These are phyloP conservation scores for Cytospora piceicola DNA, from an alignment of 2,329 filamentous ascomycete genomes.

Conservation along the genomic window DNA sequence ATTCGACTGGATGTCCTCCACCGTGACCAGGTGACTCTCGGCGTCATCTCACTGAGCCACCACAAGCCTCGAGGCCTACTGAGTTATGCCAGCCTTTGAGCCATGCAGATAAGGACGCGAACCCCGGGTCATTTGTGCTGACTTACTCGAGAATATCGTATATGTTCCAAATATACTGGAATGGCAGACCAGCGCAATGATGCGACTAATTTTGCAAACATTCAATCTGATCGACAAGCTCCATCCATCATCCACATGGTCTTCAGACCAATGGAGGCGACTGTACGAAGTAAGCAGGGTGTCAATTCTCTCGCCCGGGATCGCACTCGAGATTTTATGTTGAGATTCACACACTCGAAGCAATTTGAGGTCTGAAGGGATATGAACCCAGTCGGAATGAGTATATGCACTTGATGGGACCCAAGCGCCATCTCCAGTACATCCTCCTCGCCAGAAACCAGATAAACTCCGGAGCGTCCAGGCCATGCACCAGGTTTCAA, in stretches of 20 bases:
- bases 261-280: no score
- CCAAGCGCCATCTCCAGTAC: not conserved
- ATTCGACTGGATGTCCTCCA: not conserved
- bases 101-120: not conserved
- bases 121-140: not conserved
- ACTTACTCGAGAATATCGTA: not conserved
- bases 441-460: not conserved
- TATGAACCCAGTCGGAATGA: not conserved
- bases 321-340: no score
- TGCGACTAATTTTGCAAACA: conserved; percentile 14
- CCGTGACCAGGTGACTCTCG: no score
- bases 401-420: not conserved
- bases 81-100: not conserved
- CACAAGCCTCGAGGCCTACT: not conserved
- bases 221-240: conserved; percentile 16
- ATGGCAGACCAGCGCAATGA: conserved; percentile 10
- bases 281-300: no score
- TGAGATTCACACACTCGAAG: not conserved
- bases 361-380: no score
- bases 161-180: not conserved
- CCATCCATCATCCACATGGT: no score
- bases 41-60: not conserved
- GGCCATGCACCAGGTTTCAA: not conserved
- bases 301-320: not conserved
- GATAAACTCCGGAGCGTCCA: not conserved